Evolutionary conservation across 257 asterid genomes (phyloP).

Genomic region (Salvia hispanica): DNA sequence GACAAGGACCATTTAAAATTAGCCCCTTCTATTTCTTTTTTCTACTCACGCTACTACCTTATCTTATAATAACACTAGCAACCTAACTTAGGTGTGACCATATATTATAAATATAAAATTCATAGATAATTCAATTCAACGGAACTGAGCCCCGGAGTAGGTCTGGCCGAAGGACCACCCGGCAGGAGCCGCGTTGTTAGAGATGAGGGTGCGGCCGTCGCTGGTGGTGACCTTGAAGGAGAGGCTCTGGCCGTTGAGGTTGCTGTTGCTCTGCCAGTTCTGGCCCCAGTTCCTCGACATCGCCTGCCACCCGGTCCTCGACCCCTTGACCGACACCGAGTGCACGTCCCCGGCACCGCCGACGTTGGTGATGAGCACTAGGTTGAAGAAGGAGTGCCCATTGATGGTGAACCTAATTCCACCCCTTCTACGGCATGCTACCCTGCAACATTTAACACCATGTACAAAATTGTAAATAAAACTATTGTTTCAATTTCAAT

Average conservation of each 20-base stretch:
- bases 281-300: slow-evolving; percentile 97
- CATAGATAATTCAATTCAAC: slow-evolving; percentile 10
- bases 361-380: slow-evolving; percentile 78
- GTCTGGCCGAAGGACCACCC: slow-evolving; percentile 91
- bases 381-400: slow-evolving; percentile 88
- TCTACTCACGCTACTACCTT: slow-evolving; percentile 29
- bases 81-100: background rate
- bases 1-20: slow-evolving; percentile 46
- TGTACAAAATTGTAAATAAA: background rate
- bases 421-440: slow-evolving; percentile 75
- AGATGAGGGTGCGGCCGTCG: slow-evolving; percentile 67
- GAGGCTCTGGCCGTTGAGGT: slow-evolving; percentile 80
- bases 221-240: slow-evolving; percentile 83
- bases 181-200: slow-evolving; percentile 68
- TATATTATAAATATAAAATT: background rate
- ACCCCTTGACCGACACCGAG: slow-evolving; percentile 71
- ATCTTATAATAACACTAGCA: slow-evolving; percentile 33
- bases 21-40: slow-evolving; percentile 38
- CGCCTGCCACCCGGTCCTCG: slow-evolving; percentile 74
- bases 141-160: slow-evolving; percentile 75
- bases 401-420: slow-evolving; percentile 88
- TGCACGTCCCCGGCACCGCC: slow-evolving; percentile 92
- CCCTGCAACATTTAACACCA: slow-evolving; percentile 47
- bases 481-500: no score
- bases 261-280: slow-evolving; percentile 78